Evolutionary conservation across 2,329 filamentous ascomycete genomes (phyloP), one percentile per base, ranked within the genome.

Genomic region (Fusarium dimerum): DNA sequence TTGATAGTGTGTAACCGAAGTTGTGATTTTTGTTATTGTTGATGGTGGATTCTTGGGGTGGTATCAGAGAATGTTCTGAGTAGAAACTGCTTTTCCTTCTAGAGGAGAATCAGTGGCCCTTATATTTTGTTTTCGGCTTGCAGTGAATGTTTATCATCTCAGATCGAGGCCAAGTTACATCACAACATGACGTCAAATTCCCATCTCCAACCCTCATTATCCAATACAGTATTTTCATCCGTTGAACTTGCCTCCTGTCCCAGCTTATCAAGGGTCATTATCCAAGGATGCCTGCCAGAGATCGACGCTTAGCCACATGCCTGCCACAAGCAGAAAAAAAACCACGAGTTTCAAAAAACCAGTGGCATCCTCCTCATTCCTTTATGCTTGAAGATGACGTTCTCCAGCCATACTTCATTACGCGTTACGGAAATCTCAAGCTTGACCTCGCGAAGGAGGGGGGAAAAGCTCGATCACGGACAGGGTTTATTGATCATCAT

Each of bases 121-220:
- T 59, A 61, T 49, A 56, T 46, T 20, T 16, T 16, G n/a, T 47
- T 42, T 26, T 26, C 20, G 20, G 7, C 20, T 4, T 11, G 38
- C 26, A 43, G 10, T 36, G 3, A 36, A 36, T 46, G 18, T 30
- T 20, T 30, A 18, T 38, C 13, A 44, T 47, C 57, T 52, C 51
- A 15, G 39, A 17, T 54, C 48, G 20, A 43, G 45, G 48, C 45
- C 30, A 47, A 47, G 47, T 54, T 47, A 49, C 44, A 52, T 56
- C 45, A 49, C 40, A n/a, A 6, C 18, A 64, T 65, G 62, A 64
- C 62, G 62, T 64, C 62, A 64, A 62, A 26, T 26, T 26, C 20
- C 20, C 20, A 26, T 36, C 32, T 15, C 32, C 32, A 36, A 36
- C 32, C 13, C 32, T 9, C 20, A 26, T 26, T 26, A 26, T 26